phyloP scores from a whole-genome alignment of 495 filamentous ascomycete species.

The Neurospora sp. region DNA sequence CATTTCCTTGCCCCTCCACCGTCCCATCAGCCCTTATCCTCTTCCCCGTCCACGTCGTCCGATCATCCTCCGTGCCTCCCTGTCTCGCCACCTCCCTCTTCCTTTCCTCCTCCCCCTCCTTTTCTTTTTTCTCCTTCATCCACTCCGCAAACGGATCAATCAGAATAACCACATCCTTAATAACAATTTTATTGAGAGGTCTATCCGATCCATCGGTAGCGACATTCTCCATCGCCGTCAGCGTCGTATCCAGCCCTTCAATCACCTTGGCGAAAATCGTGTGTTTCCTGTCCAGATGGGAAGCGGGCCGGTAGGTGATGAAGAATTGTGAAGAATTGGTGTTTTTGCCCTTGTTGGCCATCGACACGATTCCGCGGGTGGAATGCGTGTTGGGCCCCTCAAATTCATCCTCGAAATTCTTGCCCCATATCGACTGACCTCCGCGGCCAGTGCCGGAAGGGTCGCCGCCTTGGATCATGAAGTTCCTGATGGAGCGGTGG shows the following conservation, averaged over 20 bases:
- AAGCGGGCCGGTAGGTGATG: constrained; percentile 71
- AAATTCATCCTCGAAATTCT: constrained; percentile 85
- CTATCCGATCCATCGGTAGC: constrained; percentile 56
- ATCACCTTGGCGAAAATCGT: constrained; percentile 89
- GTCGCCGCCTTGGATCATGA: constrained; percentile 98
- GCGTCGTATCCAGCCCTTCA: constrained; percentile 52
- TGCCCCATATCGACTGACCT: constrained; percentile 81
- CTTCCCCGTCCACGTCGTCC: constrained; percentile 88
- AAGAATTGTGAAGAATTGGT: constrained; percentile 93
- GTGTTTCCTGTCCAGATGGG: constrained; percentile 87
- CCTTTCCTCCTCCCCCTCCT: constrained; percentile 38
- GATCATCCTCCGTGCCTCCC: constrained; percentile 64
- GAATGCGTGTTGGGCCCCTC: constrained; percentile 80
- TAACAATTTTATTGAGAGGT: constrained; percentile 63
- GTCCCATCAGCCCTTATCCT: constrained; percentile 52
- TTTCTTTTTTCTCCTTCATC: constrained; percentile 48
- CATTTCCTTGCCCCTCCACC: constrained; percentile 28
- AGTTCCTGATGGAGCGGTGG: constrained; percentile 86
- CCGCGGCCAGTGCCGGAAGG: constrained; percentile 83
- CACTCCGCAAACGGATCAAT: constrained; percentile 97
- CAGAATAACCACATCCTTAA: constrained; percentile 77
- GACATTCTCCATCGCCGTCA: constrained; percentile 62
- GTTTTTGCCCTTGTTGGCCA: constrained; percentile 98
- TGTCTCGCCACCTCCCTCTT: constrained; percentile 40
- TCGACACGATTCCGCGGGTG: constrained; percentile 59